Conservation (phyloP, 305 asterid genomes). For the Solanum aculeatissimum region DNA sequence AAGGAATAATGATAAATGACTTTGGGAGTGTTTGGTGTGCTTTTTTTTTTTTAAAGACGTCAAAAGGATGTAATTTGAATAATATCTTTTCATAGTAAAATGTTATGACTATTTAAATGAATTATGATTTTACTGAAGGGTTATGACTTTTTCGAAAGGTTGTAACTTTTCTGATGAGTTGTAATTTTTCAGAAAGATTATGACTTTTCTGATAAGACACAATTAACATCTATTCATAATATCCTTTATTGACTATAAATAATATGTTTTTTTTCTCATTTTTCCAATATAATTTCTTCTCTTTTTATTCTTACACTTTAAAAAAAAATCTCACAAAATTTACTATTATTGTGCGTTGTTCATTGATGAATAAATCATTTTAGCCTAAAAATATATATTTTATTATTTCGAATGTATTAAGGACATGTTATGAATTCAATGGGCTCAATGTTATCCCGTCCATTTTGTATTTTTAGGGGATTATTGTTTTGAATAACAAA, state of each 20-base stretch:
- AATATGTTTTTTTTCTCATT: background rate
- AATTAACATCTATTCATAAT: background rate
- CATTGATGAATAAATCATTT: too few species aligned
- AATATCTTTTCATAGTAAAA: too few species aligned
- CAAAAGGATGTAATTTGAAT: background rate
- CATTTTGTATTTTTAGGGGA: too few species aligned
- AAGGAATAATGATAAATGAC: background rate
- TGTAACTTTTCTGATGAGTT: background rate
- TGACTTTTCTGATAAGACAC: background rate
- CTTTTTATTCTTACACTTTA: background rate
- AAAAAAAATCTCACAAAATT: too few species aligned
- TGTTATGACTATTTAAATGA: background rate
- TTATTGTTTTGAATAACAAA: too few species aligned
- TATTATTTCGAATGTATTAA: too few species aligned
- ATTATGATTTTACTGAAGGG: background rate
- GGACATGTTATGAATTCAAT: too few species aligned
- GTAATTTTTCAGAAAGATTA: too few species aligned
- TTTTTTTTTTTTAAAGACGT: too few species aligned
- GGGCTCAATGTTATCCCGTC: too few species aligned
- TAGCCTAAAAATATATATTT: too few species aligned
- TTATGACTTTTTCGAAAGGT: background rate
- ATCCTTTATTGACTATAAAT: background rate
- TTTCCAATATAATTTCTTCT: background rate
- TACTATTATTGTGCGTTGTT: too few species aligned
- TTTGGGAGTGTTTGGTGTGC: background rate